These are phyloP conservation scores for Trichosporon inkin DNA, from an alignment of 1,284 basidiomycete genomes.

Conservation along the genomic window DNA sequence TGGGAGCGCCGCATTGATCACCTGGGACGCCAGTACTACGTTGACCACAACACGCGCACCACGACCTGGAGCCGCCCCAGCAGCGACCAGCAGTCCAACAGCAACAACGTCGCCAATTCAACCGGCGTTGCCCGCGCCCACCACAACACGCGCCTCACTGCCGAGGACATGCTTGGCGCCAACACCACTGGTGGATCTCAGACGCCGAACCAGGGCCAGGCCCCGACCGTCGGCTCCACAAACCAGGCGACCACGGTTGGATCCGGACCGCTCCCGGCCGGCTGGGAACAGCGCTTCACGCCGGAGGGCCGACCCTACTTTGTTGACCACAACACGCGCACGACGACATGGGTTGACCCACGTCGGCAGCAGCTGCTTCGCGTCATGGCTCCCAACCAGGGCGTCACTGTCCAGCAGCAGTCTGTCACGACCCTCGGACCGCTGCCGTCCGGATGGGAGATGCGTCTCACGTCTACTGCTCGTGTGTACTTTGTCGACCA, in stretches of 20 bases:
- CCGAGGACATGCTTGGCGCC: slow-evolving; percentile 72
- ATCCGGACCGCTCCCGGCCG: slow-evolving; percentile 77
- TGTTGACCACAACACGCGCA: slow-evolving; percentile 91
- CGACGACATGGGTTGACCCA: slow-evolving; percentile 98
- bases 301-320: slow-evolving; percentile 98
- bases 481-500: slow-evolving; percentile 96
- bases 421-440: slow-evolving; percentile 88
- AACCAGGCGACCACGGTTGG: slow-evolving; percentile 66
- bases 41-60: slow-evolving; percentile 85
- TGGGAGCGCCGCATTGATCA: slow-evolving; percentile 93
- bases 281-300: slow-evolving; percentile 97
- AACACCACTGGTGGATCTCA: slow-evolving; percentile 25
- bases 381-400: slow-evolving; percentile 78
- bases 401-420: slow-evolving; percentile 68
- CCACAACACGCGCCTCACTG: slow-evolving; percentile 69
- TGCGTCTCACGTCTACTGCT: slow-evolving; percentile 87
- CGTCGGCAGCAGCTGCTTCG: slow-evolving; percentile 78
- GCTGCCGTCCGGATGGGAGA: slow-evolving; percentile 95
- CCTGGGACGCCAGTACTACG: slow-evolving; percentile 83
- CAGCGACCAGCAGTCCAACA: slow-evolving; percentile 50
- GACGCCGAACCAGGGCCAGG: slow-evolving; percentile 23
- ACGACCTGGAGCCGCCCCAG: slow-evolving; percentile 85
- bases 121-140: slow-evolving; percentile 67
- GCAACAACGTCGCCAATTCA: slow-evolving; percentile 53
- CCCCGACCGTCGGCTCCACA: slow-evolving; percentile 33